A percentile compares a stretch with the other conserved stretches of the same genome.
These are phyloP conservation scores for Pseudotsuga menziesii DNA, from an alignment of 75 land plant genomes.

Conservation along the genomic window DNA sequence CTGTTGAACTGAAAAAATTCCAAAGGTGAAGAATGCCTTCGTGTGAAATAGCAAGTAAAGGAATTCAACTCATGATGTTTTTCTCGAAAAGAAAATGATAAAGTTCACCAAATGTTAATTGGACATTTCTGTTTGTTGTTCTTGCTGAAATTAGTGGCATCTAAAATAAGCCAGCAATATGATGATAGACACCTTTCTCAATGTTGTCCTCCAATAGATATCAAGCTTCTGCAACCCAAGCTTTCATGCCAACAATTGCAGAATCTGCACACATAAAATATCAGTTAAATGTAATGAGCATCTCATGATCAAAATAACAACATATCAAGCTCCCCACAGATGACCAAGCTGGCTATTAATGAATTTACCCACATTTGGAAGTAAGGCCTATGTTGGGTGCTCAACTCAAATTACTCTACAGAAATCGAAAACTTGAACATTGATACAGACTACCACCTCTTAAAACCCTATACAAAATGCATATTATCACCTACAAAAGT, in stretches of 20 bases:
- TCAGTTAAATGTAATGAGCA: background rate
- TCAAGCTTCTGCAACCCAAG: background rate
- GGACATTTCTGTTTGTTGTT: background rate
- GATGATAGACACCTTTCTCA: background rate
- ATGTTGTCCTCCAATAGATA: background rate
- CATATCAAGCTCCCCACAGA: too few relatives aligned
- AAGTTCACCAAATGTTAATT: background rate
- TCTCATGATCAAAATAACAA: too few relatives aligned
- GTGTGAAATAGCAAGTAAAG: background rate
- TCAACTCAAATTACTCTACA: too few relatives aligned
- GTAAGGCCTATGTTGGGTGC: too few relatives aligned
- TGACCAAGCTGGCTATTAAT: too few relatives aligned
- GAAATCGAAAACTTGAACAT: too few relatives aligned
- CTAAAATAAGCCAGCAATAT: background rate
- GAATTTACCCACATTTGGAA: too few relatives aligned
- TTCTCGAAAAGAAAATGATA: background rate
- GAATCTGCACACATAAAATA: slow-evolving; percentile 2
- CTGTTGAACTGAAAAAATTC: background rate
- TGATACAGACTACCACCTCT: too few relatives aligned
- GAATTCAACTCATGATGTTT: background rate
- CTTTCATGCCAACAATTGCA: background rate
- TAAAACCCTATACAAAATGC: too few relatives aligned
- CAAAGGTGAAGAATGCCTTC: background rate
- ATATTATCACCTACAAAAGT: too few relatives aligned
- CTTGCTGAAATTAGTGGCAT: background rate